These are phyloP conservation scores for Solanum hybrid DNA, from an alignment of 305 asterid genomes.

Conservation along the genomic window DNA sequence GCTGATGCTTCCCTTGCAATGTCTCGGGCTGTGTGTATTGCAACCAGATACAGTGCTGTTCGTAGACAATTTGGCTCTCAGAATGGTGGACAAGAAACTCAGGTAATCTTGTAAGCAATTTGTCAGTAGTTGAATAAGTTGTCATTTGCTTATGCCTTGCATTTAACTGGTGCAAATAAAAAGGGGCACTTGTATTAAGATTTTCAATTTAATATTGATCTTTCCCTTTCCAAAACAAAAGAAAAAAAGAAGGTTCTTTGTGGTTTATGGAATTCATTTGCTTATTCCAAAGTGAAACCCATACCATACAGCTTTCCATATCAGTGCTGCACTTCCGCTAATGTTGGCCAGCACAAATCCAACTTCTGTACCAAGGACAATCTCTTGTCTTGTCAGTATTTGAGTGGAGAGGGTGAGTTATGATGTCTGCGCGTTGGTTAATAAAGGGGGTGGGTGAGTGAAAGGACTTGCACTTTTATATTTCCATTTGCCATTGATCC, in stretches of 20 bases:
- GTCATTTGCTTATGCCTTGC: not conserved
- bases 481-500: not conserved
- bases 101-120: conserved; percentile 31
- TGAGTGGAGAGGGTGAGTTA: not conserved
- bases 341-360: not conserved
- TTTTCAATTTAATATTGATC: not conserved
- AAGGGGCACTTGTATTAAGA: not conserved
- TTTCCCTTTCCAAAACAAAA: not conserved
- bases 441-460: not conserved
- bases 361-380: not conserved
- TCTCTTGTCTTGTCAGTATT: not conserved
- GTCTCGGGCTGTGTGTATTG: conserved; percentile 91
- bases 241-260: not conserved
- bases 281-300: not conserved
- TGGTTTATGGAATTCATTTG: not conserved
- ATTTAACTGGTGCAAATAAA: not conserved
- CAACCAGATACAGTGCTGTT: conserved; percentile 93
- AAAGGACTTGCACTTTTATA: not conserved
- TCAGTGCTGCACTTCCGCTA: not conserved
- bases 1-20: conserved; percentile 85
- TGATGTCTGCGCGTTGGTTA: not conserved
- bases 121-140: not conserved
- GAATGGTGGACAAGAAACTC: conserved; percentile 91
- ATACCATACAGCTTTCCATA: not conserved
- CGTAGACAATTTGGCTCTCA: conserved; percentile 94